Percentiles rank a stretch among this genome's conserved stretches.
phyloP scores from a whole-genome alignment of 257 asterid species.

The Ophiorrhiza pumila region DNA sequence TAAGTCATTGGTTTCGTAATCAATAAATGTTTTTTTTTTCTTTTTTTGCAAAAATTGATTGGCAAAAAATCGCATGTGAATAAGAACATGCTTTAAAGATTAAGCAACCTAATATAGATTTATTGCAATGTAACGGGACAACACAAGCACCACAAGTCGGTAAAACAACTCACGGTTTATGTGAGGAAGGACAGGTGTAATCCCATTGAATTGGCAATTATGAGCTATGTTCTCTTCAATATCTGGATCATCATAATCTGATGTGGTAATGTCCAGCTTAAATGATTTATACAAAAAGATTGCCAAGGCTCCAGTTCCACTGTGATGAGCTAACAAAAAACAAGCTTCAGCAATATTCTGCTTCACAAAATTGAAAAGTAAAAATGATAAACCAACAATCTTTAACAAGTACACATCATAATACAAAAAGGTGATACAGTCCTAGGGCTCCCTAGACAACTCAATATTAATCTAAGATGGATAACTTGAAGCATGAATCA shows the following conservation, averaged over 20 bases:
- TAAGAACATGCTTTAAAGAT: background rate
- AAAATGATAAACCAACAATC: background rate
- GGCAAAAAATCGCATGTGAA: background rate
- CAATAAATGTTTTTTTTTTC: background rate
- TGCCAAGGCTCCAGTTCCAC: slow-evolving; percentile 98
- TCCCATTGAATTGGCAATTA: slow-evolving; percentile 69
- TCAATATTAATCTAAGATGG: background rate
- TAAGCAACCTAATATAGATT: background rate
- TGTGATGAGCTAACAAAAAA: slow-evolving; percentile 37
- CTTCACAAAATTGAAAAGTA: background rate
- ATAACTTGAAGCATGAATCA: background rate
- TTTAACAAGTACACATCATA: background rate
- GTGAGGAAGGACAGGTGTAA: slow-evolving; percentile 72
- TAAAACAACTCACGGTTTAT: slow-evolving; percentile 50
- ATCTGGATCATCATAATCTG: slow-evolving; percentile 89
- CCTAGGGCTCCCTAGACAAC: background rate
- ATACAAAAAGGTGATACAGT: background rate
- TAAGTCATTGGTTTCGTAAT: background rate
- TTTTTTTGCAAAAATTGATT: background rate
- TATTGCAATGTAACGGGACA: background rate
- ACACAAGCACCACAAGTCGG: background rate
- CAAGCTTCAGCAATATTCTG: slow-evolving; percentile 13
- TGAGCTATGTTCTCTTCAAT: slow-evolving; percentile 79
- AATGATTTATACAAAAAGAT: slow-evolving; percentile 65
- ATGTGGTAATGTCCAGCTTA: slow-evolving; percentile 75